These are phyloP conservation scores for Aleurites moluccanus DNA, from an alignment of 441 rosid genomes.

Conservation along the genomic window DNA sequence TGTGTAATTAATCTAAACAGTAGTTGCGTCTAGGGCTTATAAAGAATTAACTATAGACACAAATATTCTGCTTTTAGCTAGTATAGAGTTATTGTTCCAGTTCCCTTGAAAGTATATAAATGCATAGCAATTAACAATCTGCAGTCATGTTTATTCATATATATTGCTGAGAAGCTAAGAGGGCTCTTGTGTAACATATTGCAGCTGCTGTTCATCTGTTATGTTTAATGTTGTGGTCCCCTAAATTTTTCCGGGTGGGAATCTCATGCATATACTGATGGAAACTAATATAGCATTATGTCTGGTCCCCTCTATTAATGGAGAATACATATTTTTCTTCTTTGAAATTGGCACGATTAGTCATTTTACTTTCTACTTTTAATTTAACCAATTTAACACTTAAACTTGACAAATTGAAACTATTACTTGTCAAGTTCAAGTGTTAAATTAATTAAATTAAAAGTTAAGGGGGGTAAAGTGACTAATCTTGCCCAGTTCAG, in stretches of 20 bases:
- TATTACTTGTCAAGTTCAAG: no score
- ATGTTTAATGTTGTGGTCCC: background rate
- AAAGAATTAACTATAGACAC: background rate
- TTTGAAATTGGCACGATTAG: no score
- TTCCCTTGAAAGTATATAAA: background rate
- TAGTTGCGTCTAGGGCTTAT: background rate
- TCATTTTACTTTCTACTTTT: no score
- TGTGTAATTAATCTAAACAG: background rate
- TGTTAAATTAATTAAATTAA: no score
- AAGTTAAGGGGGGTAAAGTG: no score
- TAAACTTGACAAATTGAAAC: no score
- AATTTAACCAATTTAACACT: no score
- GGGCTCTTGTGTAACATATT: background rate
- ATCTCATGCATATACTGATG: no score
- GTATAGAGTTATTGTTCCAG: background rate
- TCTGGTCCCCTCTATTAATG: no score
- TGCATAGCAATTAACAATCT: background rate
- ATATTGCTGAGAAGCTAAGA: background rate
- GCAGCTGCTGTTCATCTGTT: background rate
- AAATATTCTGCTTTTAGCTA: background rate
- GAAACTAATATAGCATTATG: no score
- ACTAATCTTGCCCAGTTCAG: no score
- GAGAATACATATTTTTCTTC: no score
- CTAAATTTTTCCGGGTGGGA: background rate
- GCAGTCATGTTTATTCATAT: background rate